Base-by-base conservation (phyloP, 768 basidiomycete genomes). In the Agaricus blazei region DNA sequence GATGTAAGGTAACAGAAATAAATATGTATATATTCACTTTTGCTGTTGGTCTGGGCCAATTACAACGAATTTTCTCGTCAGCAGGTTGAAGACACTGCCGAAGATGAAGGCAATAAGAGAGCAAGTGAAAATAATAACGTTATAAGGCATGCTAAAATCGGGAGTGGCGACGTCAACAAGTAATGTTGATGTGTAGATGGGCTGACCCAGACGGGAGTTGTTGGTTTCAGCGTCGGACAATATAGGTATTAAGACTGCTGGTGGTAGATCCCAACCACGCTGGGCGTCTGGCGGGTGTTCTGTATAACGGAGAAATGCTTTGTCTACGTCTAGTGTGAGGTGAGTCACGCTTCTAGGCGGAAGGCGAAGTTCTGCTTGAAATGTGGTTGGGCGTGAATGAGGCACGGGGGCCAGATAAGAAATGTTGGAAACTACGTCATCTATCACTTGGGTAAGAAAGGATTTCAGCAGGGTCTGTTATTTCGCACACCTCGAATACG, bases 91-190 rank as follows among this genome's bases (percentile, higher is more conserved):
- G 45, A 96, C 71, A 63, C 84, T 90, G 55, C 96, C 97, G 70
- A 99, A 98, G 52, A 95, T 84, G 60, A 97, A 83, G 45, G 95
- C 93, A 51, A 97, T 80, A 41, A 98, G 74, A 9, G 93, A 93
- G 65, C 88, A 92, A 56, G 83, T 93, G 76, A 98, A 88, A 64
- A 98, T 98, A 70, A 98, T 98, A 46, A 98, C 96, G 72, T 98
- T 99, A 74, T 98, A 98, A 1, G 97, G 97, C 97, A 98, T 98
- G 69, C 91, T 94, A 68, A 98, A 98, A 68, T 98, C 97, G 0
- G 96, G 97, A 36, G 93, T 93, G n/a, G 96, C 88, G n/a, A 97
- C 80, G 68, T 95, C 93, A 44, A 95, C 83, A 37, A 98, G 82
- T 26, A 96, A 77, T 8, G 86, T 79, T 0, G 83, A 76, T 1